Base-by-base conservation (phyloP, 176 grass and related monocot genomes). In the Rhynchospora tenuis region DNA sequence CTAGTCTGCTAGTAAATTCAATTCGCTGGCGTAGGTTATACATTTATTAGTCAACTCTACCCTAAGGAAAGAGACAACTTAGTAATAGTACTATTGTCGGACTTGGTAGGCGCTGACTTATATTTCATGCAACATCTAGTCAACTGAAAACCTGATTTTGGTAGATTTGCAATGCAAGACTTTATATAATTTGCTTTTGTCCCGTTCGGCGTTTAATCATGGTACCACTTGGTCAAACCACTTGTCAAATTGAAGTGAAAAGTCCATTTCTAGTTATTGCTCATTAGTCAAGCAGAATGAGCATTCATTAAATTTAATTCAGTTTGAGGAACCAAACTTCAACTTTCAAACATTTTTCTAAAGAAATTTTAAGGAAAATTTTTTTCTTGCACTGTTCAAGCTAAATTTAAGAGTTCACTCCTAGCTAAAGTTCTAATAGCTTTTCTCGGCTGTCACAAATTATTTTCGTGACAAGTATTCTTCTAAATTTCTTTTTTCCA, bases 61-160 rank as follows among this genome's bases (percentile, higher is more conserved):
- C 59, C 19, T 24, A 52, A 26, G 42, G 43, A 8, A 23, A 73
- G 48, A 16, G 56, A 45, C 62, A 10, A 23, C 19, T 73, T 20
- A 73, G 56, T 58, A n/a, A 15, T 58, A 15, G 62, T 64, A 66
- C 33, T 66, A 13, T 28, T 63, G 42, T 75, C 6, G 22, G 11
- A 51, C 22, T 52, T 55, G 24, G 47, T 55, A 75, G 28, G 24
- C 22, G 47, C 47, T 76, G 73, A 76, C 46, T 38, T 76, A 73
- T 17, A 76, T 76, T 75, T 28, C 14, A 17, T 76, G 6, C 0
- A 14, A 23, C 48, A 54, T 29, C 55, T 54, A 16, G 47, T 75
- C 72, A 75, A 73, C 44, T 73, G 2, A 73, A 54, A 27, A 75
- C 72, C 72, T 75, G 54, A 75, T 75, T 75, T 23, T 75, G 20